These are phyloP conservation scores for Vigna hirtella DNA, from an alignment of 306 rosid genomes.

Conservation along the genomic window DNA sequence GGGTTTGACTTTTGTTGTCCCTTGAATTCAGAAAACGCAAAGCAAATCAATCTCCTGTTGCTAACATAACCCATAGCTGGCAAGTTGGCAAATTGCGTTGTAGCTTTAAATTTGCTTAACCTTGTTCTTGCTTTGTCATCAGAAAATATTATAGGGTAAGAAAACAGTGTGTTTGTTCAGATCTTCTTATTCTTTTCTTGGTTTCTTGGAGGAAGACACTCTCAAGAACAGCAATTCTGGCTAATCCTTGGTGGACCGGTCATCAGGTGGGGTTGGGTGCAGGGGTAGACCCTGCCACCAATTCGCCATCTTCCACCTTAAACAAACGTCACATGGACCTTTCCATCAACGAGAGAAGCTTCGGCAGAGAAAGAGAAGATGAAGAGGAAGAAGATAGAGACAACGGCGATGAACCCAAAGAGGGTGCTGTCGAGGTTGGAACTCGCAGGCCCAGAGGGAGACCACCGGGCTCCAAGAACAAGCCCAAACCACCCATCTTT, in stretches of 20 bases:
- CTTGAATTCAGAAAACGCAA: slow-evolving; percentile 32
- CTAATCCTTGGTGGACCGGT: slow-evolving; percentile 94
- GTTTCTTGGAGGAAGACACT: neutral
- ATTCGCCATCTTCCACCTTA: slow-evolving; percentile 50
- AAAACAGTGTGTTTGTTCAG: neutral
- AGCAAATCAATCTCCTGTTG: neutral
- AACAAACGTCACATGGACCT: slow-evolving; percentile 59
- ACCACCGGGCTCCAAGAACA: slow-evolving; percentile 91
- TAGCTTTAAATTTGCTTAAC: slow-evolving; percentile 20
- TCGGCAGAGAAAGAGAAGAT: slow-evolving; percentile 18
- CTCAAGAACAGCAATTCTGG: slow-evolving; percentile 56
- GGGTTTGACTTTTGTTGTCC: slow-evolving; percentile 47
- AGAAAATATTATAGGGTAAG: neutral
- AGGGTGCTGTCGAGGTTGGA: slow-evolving; percentile 84
- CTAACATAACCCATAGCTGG: neutral
- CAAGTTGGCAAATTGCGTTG: slow-evolving; percentile 19
- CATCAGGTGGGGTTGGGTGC: slow-evolving; percentile 75
- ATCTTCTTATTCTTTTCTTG: neutral
- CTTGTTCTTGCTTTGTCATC: neutral
- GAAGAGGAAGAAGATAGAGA: slow-evolving; percentile 59
- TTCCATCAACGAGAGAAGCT: slow-evolving; percentile 62
- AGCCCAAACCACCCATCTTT: slow-evolving; percentile 88
- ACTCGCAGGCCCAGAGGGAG: slow-evolving; percentile 82
- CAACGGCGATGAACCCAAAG: slow-evolving; percentile 66
- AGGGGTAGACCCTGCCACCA: slow-evolving; percentile 71